Conservation (phyloP, 2,329 filamentous ascomycete genomes). For the Uncinocarpus reesii region DNA sequence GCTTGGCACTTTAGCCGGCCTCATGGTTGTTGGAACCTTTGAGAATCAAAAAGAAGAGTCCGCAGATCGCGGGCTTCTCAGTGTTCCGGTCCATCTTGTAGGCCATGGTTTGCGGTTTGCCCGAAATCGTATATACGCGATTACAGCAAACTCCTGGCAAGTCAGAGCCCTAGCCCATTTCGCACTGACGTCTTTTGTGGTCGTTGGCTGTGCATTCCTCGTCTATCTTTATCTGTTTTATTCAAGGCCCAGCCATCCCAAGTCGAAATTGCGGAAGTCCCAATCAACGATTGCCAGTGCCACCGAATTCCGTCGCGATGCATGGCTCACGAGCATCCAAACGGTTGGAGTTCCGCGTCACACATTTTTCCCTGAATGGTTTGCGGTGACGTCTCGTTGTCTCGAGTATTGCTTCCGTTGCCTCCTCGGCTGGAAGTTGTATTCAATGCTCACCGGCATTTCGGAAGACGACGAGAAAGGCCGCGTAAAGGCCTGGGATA, state of each 20-base stretch:
- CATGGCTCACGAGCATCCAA: constrained; percentile 88
- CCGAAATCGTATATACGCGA: constrained; percentile 20
- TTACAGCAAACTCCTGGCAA: constrained; percentile 28
- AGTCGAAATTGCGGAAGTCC: constrained; percentile 25
- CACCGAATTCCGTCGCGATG: constrained; percentile 73
- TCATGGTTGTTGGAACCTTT: constrained; percentile 84
- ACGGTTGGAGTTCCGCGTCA: constrained; percentile 85
- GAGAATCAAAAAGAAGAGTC: constrained; percentile 52
- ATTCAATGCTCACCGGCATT: constrained; percentile 67
- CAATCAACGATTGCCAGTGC: constrained; percentile 55
- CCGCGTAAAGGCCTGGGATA: constrained; percentile 82
- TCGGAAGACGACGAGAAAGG: constrained; percentile 78
- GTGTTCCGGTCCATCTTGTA: constrained; percentile 52
- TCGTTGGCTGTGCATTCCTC: constrained; percentile 48
- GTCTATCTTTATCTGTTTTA: constrained; percentile 48
- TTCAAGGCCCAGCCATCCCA: constrained; percentile 47
- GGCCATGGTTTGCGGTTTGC: constrained; percentile 26
- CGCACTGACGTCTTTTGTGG: constrained; percentile 42
- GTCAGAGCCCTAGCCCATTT: constrained; percentile 34
- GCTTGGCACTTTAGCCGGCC: constrained; percentile 79
- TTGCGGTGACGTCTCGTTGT: constrained; percentile 68
- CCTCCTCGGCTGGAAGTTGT: constrained; percentile 63
- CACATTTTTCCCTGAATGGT: constrained; percentile 73
- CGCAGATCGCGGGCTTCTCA: constrained; percentile 56
- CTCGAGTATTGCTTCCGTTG: constrained; percentile 72